Evolutionary conservation across 345 rosid genomes (phyloP), one percentile per base, ranked within the genome.

Genomic region (Carallia brachiata): DNA sequence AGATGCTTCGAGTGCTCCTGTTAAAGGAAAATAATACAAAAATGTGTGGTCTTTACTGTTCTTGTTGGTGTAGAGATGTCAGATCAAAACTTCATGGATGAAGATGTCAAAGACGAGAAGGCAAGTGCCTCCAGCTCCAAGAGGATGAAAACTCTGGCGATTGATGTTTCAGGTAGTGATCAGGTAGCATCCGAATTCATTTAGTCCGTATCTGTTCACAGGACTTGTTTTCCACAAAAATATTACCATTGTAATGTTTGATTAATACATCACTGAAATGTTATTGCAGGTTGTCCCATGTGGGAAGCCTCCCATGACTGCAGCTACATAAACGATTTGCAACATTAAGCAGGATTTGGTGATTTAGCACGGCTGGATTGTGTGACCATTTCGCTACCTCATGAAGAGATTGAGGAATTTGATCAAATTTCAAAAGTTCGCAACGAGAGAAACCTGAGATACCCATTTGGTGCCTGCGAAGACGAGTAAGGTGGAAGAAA

Each of bases 11-110:
- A 56, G 34, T 56, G 4, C 48, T 40, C 10, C 13, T 2, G 48
- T 40, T 40, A 2, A 40, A 40, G 48, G 15, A 40, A 40, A 40
- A 18, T 10, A 23, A 10, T 50, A 23, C 2, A 31, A 52, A 17
- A 34, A 32, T 37, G 13, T 6, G 4, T 10, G 32, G 47, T 6
- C 36, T 27, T 28, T 13, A 34, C n/a, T 18, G 28, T 18, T 64
- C 77, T 71, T 71, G 47, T 72, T 63, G 27, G 74, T 84, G 80
- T 77, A 89, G 98, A 94, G 82, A 83, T 82, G 71, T 86, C 96
- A 0, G 97, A 85, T 73, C 98, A 94, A 82, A 94, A 94, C 81
- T 94, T 94, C 70, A 82, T 73, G 9, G 89, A 88, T 40, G 97
- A 89, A 73, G 88, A 76, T 59, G 62, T 69, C 7, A 67, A 81